Conservation (phyloP, 805 yeast genomes). For the Candida piceae region DNA sequence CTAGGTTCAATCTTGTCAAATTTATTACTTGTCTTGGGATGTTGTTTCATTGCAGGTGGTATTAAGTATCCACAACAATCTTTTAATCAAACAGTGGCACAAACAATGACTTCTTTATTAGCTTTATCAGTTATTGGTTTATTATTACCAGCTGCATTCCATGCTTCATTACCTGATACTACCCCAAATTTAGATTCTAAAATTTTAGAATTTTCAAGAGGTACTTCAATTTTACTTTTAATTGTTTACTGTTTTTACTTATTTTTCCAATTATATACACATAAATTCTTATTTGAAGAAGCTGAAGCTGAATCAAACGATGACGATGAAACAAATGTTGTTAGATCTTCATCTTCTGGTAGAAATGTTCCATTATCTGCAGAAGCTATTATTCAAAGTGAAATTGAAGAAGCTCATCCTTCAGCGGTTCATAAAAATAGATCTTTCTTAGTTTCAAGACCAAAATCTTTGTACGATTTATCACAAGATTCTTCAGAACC, state of each 20-base stretch:
- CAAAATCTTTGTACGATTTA: conserved; percentile 26
- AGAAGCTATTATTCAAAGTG: conserved; percentile 1
- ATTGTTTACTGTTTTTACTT: conserved; percentile 73
- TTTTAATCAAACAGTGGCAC: conserved; percentile 95
- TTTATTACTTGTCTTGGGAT: conserved; percentile 85
- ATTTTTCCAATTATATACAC: conserved; percentile 85
- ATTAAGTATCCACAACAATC: conserved; percentile 77
- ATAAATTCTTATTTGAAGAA: conserved; percentile 65
- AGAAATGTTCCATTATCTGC: conserved; percentile 2
- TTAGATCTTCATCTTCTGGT: not conserved
- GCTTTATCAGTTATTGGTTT: conserved; percentile 87
- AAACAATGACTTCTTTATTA: conserved; percentile 92
- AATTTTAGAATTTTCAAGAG: conserved; percentile 76
- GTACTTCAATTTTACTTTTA: conserved; percentile 76
- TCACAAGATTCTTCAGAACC: conserved; percentile 17
- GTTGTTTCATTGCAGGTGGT: conserved; percentile 93
- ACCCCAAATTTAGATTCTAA: conserved; percentile 25
- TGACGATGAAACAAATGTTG: conserved; percentile 17
- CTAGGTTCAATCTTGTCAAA: conserved; percentile 90
- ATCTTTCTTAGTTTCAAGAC: conserved; percentile 25
- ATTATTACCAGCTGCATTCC: conserved; percentile 94
- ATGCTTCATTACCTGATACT: conserved; percentile 59
- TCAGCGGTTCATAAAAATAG: conserved; percentile 16
- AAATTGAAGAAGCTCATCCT: not conserved
- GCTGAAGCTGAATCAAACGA: conserved; percentile 44